Percentiles rank a stretch among this genome's conserved stretches.
These are phyloP conservation scores for Acorus gramineus DNA, from an alignment of 106 monocot species.

Conservation along the genomic window DNA sequence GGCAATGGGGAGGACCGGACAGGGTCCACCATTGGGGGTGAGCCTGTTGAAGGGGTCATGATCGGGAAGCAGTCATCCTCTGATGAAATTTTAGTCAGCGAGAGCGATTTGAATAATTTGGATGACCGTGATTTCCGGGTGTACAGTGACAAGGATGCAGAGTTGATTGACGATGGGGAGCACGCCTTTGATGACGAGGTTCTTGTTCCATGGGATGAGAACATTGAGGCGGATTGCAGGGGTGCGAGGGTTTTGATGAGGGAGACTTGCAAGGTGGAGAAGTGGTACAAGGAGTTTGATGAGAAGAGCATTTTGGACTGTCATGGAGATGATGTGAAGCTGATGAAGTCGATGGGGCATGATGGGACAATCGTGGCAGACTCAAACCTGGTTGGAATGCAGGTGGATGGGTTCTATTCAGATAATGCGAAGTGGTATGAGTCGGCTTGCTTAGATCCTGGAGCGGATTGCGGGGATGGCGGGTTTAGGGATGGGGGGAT, in stretches of 20 bases:
- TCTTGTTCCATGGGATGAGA: conserved; percentile 55
- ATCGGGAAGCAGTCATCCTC: too few relatives aligned
- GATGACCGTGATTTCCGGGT: conserved; percentile 31
- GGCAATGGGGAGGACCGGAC: background rate
- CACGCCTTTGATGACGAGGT: conserved; percentile 50
- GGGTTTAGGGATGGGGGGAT: conserved; percentile 38
- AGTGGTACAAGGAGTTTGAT: conserved; percentile 85
- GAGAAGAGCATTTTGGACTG: conserved; percentile 80
- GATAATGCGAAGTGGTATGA: conserved; percentile 64
- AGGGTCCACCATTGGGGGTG: too few relatives aligned
- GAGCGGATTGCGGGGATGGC: conserved; percentile 30
- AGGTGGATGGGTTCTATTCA: conserved; percentile 70
- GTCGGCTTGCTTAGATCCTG: conserved; percentile 53
- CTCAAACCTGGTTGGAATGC: conserved; percentile 55
- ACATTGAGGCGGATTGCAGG: conserved; percentile 41
- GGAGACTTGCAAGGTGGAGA: conserved; percentile 54
- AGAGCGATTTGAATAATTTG: conserved; percentile 39
- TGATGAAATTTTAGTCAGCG: conserved; percentile 3
- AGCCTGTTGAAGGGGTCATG: too few relatives aligned
- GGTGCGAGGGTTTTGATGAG: conserved; percentile 52
- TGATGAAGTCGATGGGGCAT: conserved; percentile 73
- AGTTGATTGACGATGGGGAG: conserved; percentile 72
- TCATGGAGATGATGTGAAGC: conserved; percentile 58
- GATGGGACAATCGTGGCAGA: conserved; percentile 46
- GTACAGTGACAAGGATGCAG: conserved; percentile 43